Percentiles rank a stretch among this genome's conserved stretches.
phyloP scores from a whole-genome alignment of 768 basidiomycete genomes.

The Arthromyces matolae region DNA sequence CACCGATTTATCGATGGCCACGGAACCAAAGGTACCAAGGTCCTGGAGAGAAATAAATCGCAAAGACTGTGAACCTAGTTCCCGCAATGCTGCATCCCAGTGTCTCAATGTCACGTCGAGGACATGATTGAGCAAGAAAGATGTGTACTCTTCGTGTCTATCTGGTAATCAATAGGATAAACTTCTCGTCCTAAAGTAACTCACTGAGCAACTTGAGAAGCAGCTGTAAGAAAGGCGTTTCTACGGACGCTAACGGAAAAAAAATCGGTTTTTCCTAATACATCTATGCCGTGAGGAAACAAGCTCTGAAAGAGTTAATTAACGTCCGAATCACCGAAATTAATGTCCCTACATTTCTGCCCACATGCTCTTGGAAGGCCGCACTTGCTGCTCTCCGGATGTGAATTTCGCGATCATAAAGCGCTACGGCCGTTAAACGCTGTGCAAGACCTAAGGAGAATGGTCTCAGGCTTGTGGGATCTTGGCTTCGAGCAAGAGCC shows the following conservation, averaged over 20 bases:
- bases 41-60: constrained; percentile 63
- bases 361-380: constrained; percentile 96
- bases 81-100: constrained; percentile 84
- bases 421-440: constrained; percentile 70
- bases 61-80: constrained; percentile 73
- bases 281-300: constrained; percentile 93
- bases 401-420: constrained; percentile 92
- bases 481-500: constrained; percentile 84
- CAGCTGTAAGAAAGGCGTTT: constrained; percentile 81
- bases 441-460: constrained; percentile 66
- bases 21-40: constrained; percentile 48
- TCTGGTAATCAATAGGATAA: background rate
- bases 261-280: constrained; percentile 89
- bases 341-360: constrained; percentile 75
- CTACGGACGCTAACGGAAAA: constrained; percentile 85
- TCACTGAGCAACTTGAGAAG: constrained; percentile 83
- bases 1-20: constrained; percentile 50
- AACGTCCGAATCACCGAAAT: background rate
- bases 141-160: constrained; percentile 78
- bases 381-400: constrained; percentile 96
- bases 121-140: constrained; percentile 67
- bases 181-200: constrained; percentile 24
- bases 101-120: constrained; percentile 74
- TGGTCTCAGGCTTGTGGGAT: constrained; percentile 51
- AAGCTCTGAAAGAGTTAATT: constrained; percentile 50